A percentile compares a stretch with the other conserved stretches of the same genome.
Conservation (phyloP, 176 grass and related monocot genomes). For the Elymus sibiricus region DNA sequence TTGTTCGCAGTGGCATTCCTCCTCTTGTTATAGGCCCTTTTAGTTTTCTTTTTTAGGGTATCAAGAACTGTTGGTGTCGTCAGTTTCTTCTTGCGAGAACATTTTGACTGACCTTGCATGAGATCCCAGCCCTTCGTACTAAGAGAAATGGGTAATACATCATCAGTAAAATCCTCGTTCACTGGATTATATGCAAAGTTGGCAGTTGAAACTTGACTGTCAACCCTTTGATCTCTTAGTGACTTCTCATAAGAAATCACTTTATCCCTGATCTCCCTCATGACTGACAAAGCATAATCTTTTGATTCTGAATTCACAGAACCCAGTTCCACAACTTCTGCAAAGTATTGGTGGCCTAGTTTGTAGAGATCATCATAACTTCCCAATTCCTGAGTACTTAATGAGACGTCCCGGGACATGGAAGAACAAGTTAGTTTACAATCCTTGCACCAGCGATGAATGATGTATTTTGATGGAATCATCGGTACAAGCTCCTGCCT, state of each 20-base stretch:
- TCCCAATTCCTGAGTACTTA: slow-evolving; percentile 45
- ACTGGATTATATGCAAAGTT: slow-evolving; percentile 80
- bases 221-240: slow-evolving; percentile 71
- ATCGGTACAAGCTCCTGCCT: slow-evolving; percentile 63
- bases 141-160: slow-evolving; percentile 55
- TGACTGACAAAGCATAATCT: slow-evolving; percentile 65
- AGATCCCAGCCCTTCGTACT: slow-evolving; percentile 78
- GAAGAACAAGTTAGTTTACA: slow-evolving; percentile 62
- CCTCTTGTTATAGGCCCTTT: slow-evolving; percentile 59
- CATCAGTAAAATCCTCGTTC: slow-evolving; percentile 83
- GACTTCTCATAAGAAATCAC: slow-evolving; percentile 80
- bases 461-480: slow-evolving; percentile 77
- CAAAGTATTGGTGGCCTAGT: slow-evolving; percentile 58
- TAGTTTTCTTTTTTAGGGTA: slow-evolving; percentile 79
- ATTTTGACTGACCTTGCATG: slow-evolving; percentile 52
- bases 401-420: slow-evolving; percentile 31
- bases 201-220: slow-evolving; percentile 53
- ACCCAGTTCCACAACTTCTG: slow-evolving; percentile 76
- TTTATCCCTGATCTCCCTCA: slow-evolving; percentile 77
- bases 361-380: slow-evolving; percentile 79
- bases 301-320: slow-evolving; percentile 55
- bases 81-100: slow-evolving; percentile 67
- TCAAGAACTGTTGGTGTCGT: slow-evolving; percentile 57
- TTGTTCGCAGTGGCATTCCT: slow-evolving; percentile 63
- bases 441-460: slow-evolving; percentile 83